Evolutionary conservation across 2,329 filamentous ascomycete genomes (phyloP).

Genomic region (Colletotrichum gloeosporioides): DNA sequence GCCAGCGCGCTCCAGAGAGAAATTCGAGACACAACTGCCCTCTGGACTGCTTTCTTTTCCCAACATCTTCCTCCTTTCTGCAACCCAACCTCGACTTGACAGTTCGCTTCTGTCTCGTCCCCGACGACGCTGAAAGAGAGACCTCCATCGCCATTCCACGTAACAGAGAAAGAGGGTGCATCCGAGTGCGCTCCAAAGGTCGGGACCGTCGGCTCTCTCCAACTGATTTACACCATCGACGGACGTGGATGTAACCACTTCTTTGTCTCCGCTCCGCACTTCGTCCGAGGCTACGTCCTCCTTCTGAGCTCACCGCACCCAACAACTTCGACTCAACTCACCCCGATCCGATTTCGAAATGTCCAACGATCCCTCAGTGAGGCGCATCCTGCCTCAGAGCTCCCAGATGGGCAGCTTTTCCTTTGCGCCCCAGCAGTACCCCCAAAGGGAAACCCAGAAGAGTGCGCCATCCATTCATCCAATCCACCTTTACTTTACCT

Average conservation of each 20-base stretch:
- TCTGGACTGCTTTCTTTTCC: constrained; percentile 22
- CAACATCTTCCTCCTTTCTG: constrained; percentile 6
- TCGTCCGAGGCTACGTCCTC: constrained; percentile 18
- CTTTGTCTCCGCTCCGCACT: constrained; percentile 15
- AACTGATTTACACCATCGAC: not conserved
- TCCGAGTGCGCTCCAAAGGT: constrained; percentile 3
- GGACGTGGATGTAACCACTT: constrained; percentile 19
- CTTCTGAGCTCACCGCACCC: constrained; percentile 9
- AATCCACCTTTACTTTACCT: constrained; percentile 28
- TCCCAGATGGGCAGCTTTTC: constrained; percentile 77
- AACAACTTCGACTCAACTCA: not conserved
- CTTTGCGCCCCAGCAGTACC: constrained; percentile 68
- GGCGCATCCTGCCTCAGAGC: constrained; percentile 70
- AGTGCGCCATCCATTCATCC: constrained; percentile 61
- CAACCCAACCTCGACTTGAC: constrained; percentile 2
- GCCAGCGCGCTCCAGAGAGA: constrained; percentile 18
- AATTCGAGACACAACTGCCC: constrained; percentile 21
- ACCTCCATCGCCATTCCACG: not conserved
- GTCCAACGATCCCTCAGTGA: constrained; percentile 67
- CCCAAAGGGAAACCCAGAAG: constrained; percentile 77
- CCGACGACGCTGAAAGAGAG: not conserved
- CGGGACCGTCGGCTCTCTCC: constrained; percentile 7
- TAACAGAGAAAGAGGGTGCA: not conserved
- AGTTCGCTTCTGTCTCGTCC: not conserved
- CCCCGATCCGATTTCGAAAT: constrained; percentile 42